Evolutionary conservation across 352 stramenopile species (phyloP), one percentile per base, ranked within the genome.

Genomic region (Pythium aquatile): DNA sequence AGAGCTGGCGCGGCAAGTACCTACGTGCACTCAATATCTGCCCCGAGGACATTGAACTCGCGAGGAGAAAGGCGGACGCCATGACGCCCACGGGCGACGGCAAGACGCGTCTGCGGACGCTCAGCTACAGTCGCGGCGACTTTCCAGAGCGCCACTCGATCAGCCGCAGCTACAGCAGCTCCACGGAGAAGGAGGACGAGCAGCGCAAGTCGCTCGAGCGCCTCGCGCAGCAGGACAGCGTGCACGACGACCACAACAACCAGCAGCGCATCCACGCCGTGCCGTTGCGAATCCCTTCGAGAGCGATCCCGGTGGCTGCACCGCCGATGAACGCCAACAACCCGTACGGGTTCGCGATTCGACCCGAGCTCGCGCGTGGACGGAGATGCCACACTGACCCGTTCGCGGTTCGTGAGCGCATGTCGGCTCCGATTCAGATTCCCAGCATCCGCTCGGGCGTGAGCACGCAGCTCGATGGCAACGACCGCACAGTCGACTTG

Each of bases 1-100:
- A 88, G 70, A 88, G 85, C 65, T 92, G 83, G 83, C 76, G 83
- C 26, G 81, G 76, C 53, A 92, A 88, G 69, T 92, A 92, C 65
- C 66, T 92, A 32, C 81, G 76, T 56, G 81, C 81, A n/a, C 72
- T 92, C 20, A 90, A 92, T 58, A 90, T 92, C 57, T 84, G 77
- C 58, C 74, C 77, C 33, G 73, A 76, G 14, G 81, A 91, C 53
- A 46, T 78, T 53, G 48, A 69, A 24, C 11, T 49, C 46, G 58
- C 55, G 28, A 63, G 72, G 7, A 52, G 55, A 1, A 61, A 66
- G 10, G 44, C 66, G 16, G 46, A 69, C 29, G 66, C 54, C 33
- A 56, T 24, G 28, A 64, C 35, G 9, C 28, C 30, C 48, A 60
- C 42, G 37, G 32, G 28, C 44, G n/a, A 30, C 13, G 29, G 28